Conservation (phyloP, 2,329 filamentous ascomycete species). For the Ophiostoma quercus region DNA sequence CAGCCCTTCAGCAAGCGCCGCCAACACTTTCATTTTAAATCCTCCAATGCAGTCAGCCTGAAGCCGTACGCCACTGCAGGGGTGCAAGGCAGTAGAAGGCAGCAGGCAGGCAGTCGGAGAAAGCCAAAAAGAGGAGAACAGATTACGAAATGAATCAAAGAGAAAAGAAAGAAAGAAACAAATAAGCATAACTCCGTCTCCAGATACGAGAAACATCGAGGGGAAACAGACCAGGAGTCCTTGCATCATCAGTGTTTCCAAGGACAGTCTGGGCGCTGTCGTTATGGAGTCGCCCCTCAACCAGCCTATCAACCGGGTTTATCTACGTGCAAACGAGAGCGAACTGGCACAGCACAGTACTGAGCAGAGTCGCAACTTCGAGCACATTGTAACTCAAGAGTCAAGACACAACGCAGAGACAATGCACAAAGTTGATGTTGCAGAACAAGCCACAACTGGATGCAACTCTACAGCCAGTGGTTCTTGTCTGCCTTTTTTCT, state of each 20-base stretch:
- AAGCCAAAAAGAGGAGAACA: not conserved
- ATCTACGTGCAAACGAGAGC: not conserved
- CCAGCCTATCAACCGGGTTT: not conserved
- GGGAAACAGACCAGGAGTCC: conserved; percentile 10
- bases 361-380: not conserved
- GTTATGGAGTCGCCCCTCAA: not conserved
- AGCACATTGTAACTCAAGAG: too few species aligned
- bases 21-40: conserved; percentile 12
- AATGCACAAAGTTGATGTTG: not conserved
- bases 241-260: not conserved
- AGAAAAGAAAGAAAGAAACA: not conserved
- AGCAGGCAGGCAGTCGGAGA: not conserved
- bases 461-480: not conserved
- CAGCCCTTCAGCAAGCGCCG: conserved; percentile 7
- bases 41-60: conserved; percentile 1
- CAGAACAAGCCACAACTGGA: conserved; percentile 10
- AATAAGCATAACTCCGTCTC: not conserved
- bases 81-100: not conserved
- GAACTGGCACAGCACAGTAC: not conserved
- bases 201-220: not conserved
- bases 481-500: not conserved
- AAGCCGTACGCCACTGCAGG: not conserved
- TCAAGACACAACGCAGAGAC: not conserved
- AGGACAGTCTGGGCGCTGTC: not conserved
- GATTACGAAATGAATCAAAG: not conserved